Base-by-base conservation (phyloP, 2,329 filamentous ascomycete genomes). In the Colletotrichum spaethianum region DNA sequence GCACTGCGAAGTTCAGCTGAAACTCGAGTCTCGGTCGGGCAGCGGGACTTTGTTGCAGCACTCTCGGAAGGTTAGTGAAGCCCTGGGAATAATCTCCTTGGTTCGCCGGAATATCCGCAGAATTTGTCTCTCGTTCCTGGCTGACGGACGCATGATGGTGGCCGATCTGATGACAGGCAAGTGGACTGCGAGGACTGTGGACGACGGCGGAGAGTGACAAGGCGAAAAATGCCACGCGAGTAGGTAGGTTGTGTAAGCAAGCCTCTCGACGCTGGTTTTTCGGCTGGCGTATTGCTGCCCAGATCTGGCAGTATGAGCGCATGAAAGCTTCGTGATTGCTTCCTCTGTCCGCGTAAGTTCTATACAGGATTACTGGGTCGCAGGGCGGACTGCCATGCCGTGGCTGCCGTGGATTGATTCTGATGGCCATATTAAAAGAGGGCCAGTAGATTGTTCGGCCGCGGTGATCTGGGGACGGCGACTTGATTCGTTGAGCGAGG, bases 351-450 rank as follows among this genome's bases (percentile, higher is more conserved):
- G 48, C 52, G 26, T 52, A 57, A 57, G 40, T 42, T 53, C 28
- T n/a, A 56, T 53, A 52, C 28, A n/a, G 52, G 50, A 57, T 40
- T 59, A 18, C 18, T 7, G 42, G 52, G 40, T 33, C 4, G 20
- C 14, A 23, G 57, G 18, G 9, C 33, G 26, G 14, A 48, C 28
- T 62, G 26, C 33, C 46, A 53, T 64, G 59, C 59, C 53, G 31
- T 48, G 65, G 46, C 23, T 59, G 40, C 53, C 60, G 38, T 63
- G 52, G 42, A 55, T 56, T 56, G 38, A 70, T 61, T 56, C 56
- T 31, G 46, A 53, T 28, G 38, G 46, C 52, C 42, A 38, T 69
- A 40, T n/a, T 42, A 50, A 72, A 50, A 67, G 56, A 63, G 63
- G 26, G 42, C 31, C 42, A 23, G 8, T 28, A 44, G 18, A 50